Evolutionary conservation across 140 eudicot species (phyloP).

Genomic region (Cichorium intybus): DNA sequence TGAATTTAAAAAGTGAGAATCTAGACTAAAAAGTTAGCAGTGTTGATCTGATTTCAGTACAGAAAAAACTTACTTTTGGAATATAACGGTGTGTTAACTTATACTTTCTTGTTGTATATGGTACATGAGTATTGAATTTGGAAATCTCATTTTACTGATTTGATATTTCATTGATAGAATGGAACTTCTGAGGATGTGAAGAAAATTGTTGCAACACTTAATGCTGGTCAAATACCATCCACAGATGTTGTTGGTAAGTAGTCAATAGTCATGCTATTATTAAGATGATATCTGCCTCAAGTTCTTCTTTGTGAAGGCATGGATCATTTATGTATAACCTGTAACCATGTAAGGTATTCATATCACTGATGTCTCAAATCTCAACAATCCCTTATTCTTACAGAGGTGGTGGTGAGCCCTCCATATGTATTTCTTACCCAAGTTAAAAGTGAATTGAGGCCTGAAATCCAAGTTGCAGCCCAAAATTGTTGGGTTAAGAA

Average conservation of each 20-base stretch:
- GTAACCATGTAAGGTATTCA: background rate
- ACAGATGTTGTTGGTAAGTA: slow-evolving; percentile 65
- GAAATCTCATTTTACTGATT: slow-evolving; percentile 16
- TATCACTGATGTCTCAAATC: background rate
- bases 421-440: slow-evolving; percentile 69
- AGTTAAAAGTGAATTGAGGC: slow-evolving; percentile 58
- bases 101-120: slow-evolving; percentile 11
- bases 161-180: slow-evolving; percentile 35
- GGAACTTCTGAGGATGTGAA: slow-evolving; percentile 72
- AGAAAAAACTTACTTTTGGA: background rate
- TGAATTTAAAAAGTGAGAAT: background rate
- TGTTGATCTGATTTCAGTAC: background rate
- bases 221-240: slow-evolving; percentile 65
- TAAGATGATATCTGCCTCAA: background rate
- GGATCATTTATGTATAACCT: background rate
- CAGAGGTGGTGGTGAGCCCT: slow-evolving; percentile 87
- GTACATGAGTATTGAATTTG: background rate
- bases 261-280: slow-evolving; percentile 18
- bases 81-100: background rate
- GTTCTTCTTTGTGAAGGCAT: background rate
- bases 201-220: slow-evolving; percentile 59
- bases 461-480: slow-evolving; percentile 73
- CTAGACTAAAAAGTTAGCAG: background rate
- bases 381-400: slow-evolving; percentile 15
- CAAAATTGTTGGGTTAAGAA: slow-evolving; percentile 85